Conservation (phyloP, 192 early-diverging fungal species). For the Coemansia sp. region DNA sequence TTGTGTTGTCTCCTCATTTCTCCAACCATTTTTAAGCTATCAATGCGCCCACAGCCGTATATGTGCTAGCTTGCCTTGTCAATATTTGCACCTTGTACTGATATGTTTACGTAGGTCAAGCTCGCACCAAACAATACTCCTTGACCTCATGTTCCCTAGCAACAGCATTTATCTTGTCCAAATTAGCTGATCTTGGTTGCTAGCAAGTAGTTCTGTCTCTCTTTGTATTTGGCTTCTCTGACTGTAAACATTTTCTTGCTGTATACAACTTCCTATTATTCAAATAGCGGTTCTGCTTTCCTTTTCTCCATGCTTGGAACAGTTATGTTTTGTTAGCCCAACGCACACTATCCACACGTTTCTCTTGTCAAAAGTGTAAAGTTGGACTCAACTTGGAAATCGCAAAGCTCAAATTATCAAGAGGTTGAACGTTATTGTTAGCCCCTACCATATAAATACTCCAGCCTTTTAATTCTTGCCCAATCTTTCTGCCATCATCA, state of each 20-base stretch:
- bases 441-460: background rate
- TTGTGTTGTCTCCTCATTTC: background rate
- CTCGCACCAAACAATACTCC: background rate
- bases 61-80: background rate
- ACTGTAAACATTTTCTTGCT: background rate
- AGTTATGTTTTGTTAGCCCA: background rate
- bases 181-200: background rate
- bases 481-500: conserved; percentile 1
- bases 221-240: background rate
- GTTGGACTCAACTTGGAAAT: background rate
- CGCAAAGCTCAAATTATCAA: background rate
- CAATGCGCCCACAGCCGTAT: background rate
- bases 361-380: background rate
- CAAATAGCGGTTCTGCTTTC: background rate
- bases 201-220: background rate
- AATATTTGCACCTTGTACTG: background rate
- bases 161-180: background rate
- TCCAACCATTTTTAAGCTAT: background rate
- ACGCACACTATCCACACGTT: background rate
- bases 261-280: background rate
- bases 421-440: background rate
- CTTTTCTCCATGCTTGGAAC: background rate
- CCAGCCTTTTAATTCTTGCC: background rate
- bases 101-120: too few relatives aligned
- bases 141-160: background rate